Base-by-base conservation (phyloP, 108 stramenopile species). In the Mediolabrus comicus region DNA sequence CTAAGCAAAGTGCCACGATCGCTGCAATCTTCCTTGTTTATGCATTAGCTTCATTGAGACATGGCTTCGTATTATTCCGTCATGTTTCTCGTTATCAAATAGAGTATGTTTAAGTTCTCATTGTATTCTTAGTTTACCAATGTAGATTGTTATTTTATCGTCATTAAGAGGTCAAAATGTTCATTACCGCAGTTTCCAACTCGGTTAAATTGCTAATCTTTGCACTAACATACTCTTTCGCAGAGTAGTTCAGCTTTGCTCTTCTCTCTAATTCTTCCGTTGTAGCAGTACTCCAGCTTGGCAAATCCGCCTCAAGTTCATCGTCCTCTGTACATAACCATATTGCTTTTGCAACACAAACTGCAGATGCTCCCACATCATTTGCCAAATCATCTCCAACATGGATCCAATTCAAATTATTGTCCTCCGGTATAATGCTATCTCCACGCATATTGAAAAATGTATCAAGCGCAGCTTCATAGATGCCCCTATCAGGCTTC, bases 21-120 rank as follows among this genome's bases (percentile, higher is more conserved):
- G 88, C 92, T 7, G 78, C 85, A 3, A 94, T 89, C 26, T 90
- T 91, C 58, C 66, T 91, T 43, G 74, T 86, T 26, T 94, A 94
- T 57, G 80, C 86, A 2, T 26, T 94, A 59, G 74, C 76, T 32
- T 84, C 89, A 19, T 52, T 91, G 41, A 78, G 79, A 26, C 86
- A 87, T 74, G 92, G 90, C 22, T 69, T 91, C 54, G 55, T 81
- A 0, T 63, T 89, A 13, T 74, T 84, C 34, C 75, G 81, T 56
- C 85, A 89, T 62, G 63, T 91, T 14, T 69, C 63, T 34, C 69
- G 71, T 53, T 94, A 94, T 67, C 87, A 94, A 67, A 94, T 94
- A 53, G 89, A 87, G 35, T 94, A 91, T 65, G 85, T 94, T 6
- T 94, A 82, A 65, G 16, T 49, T 1, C 22, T 33, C 10, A 13